Percentiles rank a stretch among this genome's conserved stretches.
phyloP scores from a whole-genome alignment of 192 early-diverging fungal genomes.

The Linnemannia exigua region DNA sequence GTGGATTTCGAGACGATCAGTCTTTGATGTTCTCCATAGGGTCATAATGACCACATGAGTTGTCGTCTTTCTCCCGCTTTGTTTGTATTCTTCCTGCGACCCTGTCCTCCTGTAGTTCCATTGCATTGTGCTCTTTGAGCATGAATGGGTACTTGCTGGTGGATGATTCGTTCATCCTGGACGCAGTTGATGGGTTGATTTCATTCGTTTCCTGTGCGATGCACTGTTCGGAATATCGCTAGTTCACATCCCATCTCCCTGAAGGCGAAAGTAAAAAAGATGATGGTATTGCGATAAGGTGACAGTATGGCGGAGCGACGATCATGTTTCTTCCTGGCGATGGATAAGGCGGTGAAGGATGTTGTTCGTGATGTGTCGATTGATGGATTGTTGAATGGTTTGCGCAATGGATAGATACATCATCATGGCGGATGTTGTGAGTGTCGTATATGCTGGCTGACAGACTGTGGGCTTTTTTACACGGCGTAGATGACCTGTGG shows the following conservation, averaged over 20 bases:
- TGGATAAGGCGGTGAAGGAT: not conserved
- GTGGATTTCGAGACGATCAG: not conserved
- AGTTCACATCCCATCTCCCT: not conserved
- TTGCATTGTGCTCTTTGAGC: not conserved
- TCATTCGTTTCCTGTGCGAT: not conserved
- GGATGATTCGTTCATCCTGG: not conserved
- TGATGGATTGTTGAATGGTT: slow-evolving; percentile 3
- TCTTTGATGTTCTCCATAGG: not conserved
- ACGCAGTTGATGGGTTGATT: not conserved
- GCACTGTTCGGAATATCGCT: not conserved
- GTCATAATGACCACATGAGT: slow-evolving; percentile 24
- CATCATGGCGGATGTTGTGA: not conserved
- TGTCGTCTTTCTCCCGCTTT: not conserved
- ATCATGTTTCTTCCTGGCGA: not conserved
- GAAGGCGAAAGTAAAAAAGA: too few relatives aligned
- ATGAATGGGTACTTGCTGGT: not conserved
- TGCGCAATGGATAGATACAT: not conserved
- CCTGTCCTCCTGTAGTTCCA: not conserved
- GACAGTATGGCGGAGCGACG: not conserved
- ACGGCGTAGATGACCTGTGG: not conserved
- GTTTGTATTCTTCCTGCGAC: not conserved
- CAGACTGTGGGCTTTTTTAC: not conserved
- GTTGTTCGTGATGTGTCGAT: not conserved
- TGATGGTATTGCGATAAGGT: not conserved
- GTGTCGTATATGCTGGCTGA: not conserved